These are phyloP conservation scores for Diaporthe aspalathi DNA, from an alignment of 2,329 filamentous ascomycete species.

Conservation along the genomic window DNA sequence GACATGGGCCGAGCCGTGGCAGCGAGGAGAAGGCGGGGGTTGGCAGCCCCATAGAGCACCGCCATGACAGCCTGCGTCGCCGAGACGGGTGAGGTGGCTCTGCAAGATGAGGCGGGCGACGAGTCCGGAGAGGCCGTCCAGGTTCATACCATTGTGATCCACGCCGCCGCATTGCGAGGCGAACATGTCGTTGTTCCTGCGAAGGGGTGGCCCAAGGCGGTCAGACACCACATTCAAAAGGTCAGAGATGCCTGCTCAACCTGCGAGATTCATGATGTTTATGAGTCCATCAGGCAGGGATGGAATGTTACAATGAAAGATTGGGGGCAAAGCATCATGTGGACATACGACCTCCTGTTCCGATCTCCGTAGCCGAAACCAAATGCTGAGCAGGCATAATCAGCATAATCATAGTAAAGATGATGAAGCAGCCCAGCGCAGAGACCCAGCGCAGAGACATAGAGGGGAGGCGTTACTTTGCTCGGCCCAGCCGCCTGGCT, in stretches of 20 bases:
- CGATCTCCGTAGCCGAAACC: slow-evolving; percentile 29
- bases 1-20: background rate
- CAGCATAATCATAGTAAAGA: background rate
- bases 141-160: background rate
- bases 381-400: slow-evolving; percentile 9
- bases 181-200: background rate
- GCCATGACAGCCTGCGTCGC: slow-evolving; percentile 28
- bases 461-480: slow-evolving; percentile 20
- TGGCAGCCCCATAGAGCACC: slow-evolving; percentile 34
- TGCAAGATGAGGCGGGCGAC: slow-evolving; percentile 38
- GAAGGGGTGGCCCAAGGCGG: background rate
- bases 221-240: background rate
- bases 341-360: slow-evolving; percentile 9
- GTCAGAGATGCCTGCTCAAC: background rate
- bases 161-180: slow-evolving; percentile 1
- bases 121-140: slow-evolving; percentile 30
- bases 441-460: background rate
- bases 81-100: slow-evolving; percentile 34
- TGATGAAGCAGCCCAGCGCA: too few relatives aligned
- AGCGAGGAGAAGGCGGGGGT: background rate
- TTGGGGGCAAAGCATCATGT: too few relatives aligned
- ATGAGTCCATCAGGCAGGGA: too few relatives aligned
- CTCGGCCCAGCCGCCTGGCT: slow-evolving; percentile 35
- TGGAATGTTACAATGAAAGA: background rate
- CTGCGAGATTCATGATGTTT: background rate